These are phyloP conservation scores for Poronia punctata DNA, from an alignment of 495 filamentous ascomycete genomes.

Conservation along the genomic window DNA sequence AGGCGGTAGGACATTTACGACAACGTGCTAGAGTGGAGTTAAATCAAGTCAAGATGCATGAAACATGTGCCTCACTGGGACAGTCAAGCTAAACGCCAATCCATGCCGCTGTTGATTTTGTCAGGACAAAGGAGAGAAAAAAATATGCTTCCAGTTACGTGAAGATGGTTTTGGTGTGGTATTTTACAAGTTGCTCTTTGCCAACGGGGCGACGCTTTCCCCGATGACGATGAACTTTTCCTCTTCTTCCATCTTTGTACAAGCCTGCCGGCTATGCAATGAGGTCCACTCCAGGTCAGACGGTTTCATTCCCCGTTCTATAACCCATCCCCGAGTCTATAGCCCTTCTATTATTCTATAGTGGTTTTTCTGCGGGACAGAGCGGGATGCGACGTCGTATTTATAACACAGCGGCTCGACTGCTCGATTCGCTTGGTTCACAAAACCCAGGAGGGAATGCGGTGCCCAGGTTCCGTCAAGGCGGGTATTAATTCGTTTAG, in stretches of 20 bases:
- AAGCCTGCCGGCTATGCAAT: constrained; percentile 8
- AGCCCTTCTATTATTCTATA: constrained; percentile 28
- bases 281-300: constrained; percentile 4
- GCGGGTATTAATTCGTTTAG: constrained; percentile 25
- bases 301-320: constrained; percentile 12
- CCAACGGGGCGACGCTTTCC: not conserved
- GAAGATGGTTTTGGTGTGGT: constrained; percentile 7
- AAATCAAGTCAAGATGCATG: not conserved
- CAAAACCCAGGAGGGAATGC: constrained; percentile 17
- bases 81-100: not conserved
- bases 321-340: constrained; percentile 15
- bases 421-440: constrained; percentile 16
- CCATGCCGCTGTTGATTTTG: constrained; percentile 1
- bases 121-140: constrained; percentile 9
- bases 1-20: too few relatives aligned
- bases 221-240: constrained; percentile 1
- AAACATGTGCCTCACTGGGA: not conserved
- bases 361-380: constrained; percentile 24
- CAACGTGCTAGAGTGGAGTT: too few relatives aligned
- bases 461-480: constrained; percentile 22
- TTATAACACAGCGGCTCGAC: constrained; percentile 12
- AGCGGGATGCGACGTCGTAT: constrained; percentile 13
- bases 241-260: constrained; percentile 10
- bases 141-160: constrained; percentile 6
- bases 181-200: constrained; percentile 11